phyloP scores from a whole-genome alignment of 2,329 filamentous ascomycete species.

The Penicillium thymicola region DNA sequence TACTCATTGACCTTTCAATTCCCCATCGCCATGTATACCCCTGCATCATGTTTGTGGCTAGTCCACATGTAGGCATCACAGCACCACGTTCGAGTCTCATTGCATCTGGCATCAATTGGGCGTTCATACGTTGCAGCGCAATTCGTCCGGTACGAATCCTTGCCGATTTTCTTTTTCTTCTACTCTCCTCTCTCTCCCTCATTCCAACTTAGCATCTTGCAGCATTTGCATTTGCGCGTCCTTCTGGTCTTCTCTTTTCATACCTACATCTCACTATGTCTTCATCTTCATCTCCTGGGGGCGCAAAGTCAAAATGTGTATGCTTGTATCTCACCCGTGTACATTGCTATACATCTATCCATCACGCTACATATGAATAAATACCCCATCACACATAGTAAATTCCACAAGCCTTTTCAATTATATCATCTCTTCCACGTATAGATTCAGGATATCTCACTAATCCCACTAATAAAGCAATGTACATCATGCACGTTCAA shows the following conservation, averaged over 20 bases:
- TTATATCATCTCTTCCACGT: neutral
- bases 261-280: neutral
- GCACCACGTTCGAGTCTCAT: slow-evolving; percentile 4
- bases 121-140: slow-evolving; percentile 11
- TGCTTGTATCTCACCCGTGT: neutral
- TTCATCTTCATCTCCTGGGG: neutral
- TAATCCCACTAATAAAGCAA: neutral
- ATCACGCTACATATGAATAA: slow-evolving; percentile 4
- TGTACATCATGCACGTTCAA: neutral
- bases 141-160: slow-evolving; percentile 14
- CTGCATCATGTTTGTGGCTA: slow-evolving; percentile 17
- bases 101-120: slow-evolving; percentile 15
- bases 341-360: slow-evolving; percentile 4
- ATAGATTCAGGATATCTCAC: neutral
- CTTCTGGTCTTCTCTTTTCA: neutral
- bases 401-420: neutral
- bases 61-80: slow-evolving; percentile 9
- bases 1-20: slow-evolving; percentile 16
- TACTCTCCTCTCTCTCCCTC: neutral
- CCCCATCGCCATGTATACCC: slow-evolving; percentile 10
- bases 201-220: slow-evolving; percentile 1
- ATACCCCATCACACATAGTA: neutral
- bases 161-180: neutral
- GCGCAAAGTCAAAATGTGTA: neutral
- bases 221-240: slow-evolving; percentile 1